phyloP scores from a whole-genome alignment of 106 monocot species.

The Chionographis japonica region DNA sequence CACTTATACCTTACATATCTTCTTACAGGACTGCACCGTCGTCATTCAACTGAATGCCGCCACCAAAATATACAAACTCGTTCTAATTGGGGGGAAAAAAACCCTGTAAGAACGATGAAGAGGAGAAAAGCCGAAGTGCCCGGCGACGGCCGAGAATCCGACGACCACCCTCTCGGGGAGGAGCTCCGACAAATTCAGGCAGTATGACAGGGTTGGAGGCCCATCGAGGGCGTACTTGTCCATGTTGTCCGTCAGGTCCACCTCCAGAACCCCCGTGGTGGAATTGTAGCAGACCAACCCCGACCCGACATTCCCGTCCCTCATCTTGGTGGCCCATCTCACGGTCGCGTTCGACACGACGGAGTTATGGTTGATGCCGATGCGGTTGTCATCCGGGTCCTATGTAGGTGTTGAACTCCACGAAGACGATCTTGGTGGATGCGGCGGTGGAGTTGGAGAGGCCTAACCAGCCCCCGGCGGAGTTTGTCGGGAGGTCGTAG shows the following conservation, averaged over 20 bases:
- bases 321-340: neutral
- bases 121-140: neutral
- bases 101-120: no score
- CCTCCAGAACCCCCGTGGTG: neutral
- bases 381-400: slow-evolving; percentile 14
- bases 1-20: no score
- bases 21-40: no score
- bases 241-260: neutral
- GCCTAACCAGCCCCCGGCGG: slow-evolving; percentile 8
- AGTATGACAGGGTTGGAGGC: neutral
- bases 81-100: no score
- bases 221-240: neutral
- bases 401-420: slow-evolving; percentile 30
- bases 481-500: neutral
- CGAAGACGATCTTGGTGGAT: slow-evolving; percentile 12
- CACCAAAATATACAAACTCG: no score
- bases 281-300: slow-evolving; percentile 20
- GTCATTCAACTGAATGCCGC: no score
- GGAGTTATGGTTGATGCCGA: slow-evolving; percentile 32
- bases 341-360: slow-evolving; percentile 2
- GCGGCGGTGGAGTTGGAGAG: slow-evolving; percentile 13
- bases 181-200: slow-evolving; percentile 6
- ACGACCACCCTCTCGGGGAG: slow-evolving; percentile 9
- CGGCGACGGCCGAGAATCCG: slow-evolving; percentile 22
- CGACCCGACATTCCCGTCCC: neutral